phyloP scores from a whole-genome alignment of 2,329 filamentous ascomycete species.

The Acrocalymma vagum region DNA sequence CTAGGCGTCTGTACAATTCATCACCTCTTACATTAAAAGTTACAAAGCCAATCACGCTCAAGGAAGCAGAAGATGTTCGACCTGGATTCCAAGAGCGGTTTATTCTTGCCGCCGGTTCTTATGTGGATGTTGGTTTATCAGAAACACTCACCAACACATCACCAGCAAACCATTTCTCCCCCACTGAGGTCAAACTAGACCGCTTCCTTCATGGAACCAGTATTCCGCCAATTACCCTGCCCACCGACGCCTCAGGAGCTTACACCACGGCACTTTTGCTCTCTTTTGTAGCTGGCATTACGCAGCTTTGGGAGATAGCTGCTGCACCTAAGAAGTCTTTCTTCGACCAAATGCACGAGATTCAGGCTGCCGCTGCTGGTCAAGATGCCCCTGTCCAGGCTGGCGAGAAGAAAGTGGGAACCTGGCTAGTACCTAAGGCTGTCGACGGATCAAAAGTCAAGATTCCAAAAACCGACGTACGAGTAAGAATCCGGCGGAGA shows the following conservation, averaged over 20 bases:
- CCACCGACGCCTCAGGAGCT: slow-evolving; percentile 19
- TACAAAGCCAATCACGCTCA: slow-evolving; percentile 28
- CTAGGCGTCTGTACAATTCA: slow-evolving; percentile 38
- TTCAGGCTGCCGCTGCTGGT: slow-evolving; percentile 34
- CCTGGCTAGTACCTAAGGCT: slow-evolving; percentile 62
- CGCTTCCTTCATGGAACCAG: slow-evolving; percentile 38
- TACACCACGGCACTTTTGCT: slow-evolving; percentile 35
- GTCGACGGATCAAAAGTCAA: slow-evolving; percentile 58
- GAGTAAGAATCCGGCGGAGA: slow-evolving; percentile 61
- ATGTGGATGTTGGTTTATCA: slow-evolving; percentile 42
- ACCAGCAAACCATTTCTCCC: slow-evolving; percentile 25
- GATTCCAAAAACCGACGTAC: slow-evolving; percentile 60
- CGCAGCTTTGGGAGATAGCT: slow-evolving; percentile 45
- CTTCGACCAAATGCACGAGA: slow-evolving; percentile 41
- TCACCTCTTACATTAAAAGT: slow-evolving; percentile 28
- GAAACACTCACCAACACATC: slow-evolving; percentile 40
- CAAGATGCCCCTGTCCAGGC: slow-evolving; percentile 17
- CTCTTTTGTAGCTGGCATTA: slow-evolving; percentile 39
- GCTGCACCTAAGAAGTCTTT: slow-evolving; percentile 43
- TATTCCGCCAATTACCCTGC: slow-evolving; percentile 15
- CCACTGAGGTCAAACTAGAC: slow-evolving; percentile 33
- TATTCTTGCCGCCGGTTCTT: slow-evolving; percentile 33
- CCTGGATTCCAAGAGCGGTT: slow-evolving; percentile 32
- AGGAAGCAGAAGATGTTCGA: slow-evolving; percentile 23
- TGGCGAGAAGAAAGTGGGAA: slow-evolving; percentile 29